Base-by-base conservation (phyloP, 1,284 basidiomycete genomes). In the Xerocomus amazonicus region DNA sequence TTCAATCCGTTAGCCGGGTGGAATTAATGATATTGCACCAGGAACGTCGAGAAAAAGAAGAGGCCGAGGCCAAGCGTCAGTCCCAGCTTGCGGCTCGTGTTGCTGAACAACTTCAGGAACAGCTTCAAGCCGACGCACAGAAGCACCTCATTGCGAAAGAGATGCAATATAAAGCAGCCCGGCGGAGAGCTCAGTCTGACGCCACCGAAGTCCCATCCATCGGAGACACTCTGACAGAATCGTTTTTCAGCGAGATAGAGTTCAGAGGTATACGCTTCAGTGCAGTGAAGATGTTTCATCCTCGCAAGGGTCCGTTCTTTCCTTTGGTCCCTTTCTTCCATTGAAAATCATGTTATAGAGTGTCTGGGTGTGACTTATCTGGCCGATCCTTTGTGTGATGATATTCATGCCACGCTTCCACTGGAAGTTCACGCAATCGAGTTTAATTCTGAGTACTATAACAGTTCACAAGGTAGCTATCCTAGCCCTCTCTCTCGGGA, bases 311-410 rank as follows among this genome's bases (percentile, higher is more conserved):
- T 86, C 49, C 14, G 74, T 71, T 47, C 28, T 45, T 36, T 10
- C 46, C n/a, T 43, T 46, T 23, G 16, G 32, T 35, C 10, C 14
- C 4, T 23, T 28, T 26, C 46, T 17, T 31, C 29, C 9, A n/a
- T 23, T 58, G 4, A 8, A 45, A 54, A 33, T 36, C 23, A 32
- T 14, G 4, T 23, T 27, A 3, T 44, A 86, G 87, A 82, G 41
- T 75, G 73, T 34, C 66, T 88, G 26, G 86, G 84, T 3, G 80
- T 75, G 6, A 70, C 79, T 0, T 89, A 84, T 66, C 73, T 81
- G 50, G 87, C 87, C 0, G 85, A 88, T 53, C 87, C 87, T 9
- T 67, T 89, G 17, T 79, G 77, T 55, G 84, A 87, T 53, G 80
- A 84, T 54, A 70, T 76, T 9, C 68, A 76, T 52, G 71, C 73